Evolutionary conservation across 2,329 filamentous ascomycete genomes (phyloP).

Genomic region (Claviceps lovelessii): DNA sequence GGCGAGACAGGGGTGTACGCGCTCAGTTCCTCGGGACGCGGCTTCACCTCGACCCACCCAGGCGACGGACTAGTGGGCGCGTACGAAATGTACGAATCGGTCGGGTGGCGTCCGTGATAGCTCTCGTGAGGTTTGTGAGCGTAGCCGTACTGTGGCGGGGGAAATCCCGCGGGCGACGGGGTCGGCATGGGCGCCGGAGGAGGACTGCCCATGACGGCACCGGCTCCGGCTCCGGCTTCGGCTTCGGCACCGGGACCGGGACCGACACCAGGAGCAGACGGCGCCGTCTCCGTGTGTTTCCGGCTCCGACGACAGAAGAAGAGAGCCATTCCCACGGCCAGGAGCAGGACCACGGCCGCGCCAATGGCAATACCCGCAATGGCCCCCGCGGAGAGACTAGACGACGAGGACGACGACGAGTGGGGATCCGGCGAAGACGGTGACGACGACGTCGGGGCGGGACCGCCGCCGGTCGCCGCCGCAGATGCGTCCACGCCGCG

Average conservation of each 20-base stretch:
- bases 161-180: background rate
- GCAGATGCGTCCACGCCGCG: conserved; percentile 6
- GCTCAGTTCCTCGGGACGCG: conserved; percentile 4
- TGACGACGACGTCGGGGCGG: background rate
- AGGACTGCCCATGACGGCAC: background rate
- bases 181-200: background rate
- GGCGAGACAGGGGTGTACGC: background rate
- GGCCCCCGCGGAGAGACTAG: conserved; percentile 6
- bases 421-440: background rate
- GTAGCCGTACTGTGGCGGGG: conserved; percentile 5
- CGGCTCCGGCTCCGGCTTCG: background rate
- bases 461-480: background rate
- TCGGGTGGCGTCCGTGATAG: background rate
- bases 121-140: conserved; percentile 3
- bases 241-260: background rate
- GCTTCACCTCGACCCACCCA: conserved; percentile 1
- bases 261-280: background rate
- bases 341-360: conserved; percentile 10
- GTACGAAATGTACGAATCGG: conserved; percentile 6
- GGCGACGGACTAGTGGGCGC: conserved; percentile 1
- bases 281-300: background rate
- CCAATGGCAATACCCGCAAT: conserved; percentile 16
- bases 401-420: background rate
- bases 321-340: conserved; percentile 8
- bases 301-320: conserved; percentile 7